Base-by-base conservation (phyloP, 75 land plant genomes). In the Cupressus sempervirens region DNA sequence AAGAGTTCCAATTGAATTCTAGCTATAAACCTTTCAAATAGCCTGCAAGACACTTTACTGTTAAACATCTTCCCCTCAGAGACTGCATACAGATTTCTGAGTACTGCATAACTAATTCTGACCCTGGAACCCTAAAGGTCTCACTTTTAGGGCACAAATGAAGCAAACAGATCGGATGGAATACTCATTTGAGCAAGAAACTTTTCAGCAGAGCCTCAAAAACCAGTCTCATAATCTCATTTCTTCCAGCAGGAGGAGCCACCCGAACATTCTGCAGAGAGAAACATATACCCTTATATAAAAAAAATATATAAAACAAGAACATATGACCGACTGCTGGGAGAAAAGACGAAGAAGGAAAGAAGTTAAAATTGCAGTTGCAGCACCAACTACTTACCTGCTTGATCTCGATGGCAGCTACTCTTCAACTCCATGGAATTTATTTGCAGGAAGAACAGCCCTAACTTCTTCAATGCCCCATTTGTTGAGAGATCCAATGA, bases 121-220 rank as follows among this genome's bases (percentile, higher is more conserved):
- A 62, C 9, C 67, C n/a, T 23, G 23, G 67, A 62, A 62, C 5
- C 67, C 67, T 50, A 13, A 50, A 50, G 13, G 1, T 50, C 15
- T 13, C 3, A 50, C 14, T 50, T 50, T 50, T 50, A 50, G 13
- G 53, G 7, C 26, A 23, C 29, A 23, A 8, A 23, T 26, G 26
- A 23, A 26, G n/a, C 67, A 62, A 26, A 62, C 67, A 62, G 67
- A 62, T 62, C 67, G 4, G 6, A 62, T 23, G 26, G 67, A 62
- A 62, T 62, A 62, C 67, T 62, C 67, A 62, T 62, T 62, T 62
- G 67, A 62, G 67, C 67, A 62, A 62, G 67, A 62, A 62, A 62
- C 67, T 62, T 62, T 62, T 62, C 67, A 20, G n/a, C 67, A 62
- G 67, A 23, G n/a, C 67, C 67, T 20, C 4, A 5, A 62, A 23